Percentiles rank a stretch among this genome's conserved stretches.
Conservation (phyloP, 2,329 filamentous ascomycete species). For the Sporothrix phasma region DNA sequence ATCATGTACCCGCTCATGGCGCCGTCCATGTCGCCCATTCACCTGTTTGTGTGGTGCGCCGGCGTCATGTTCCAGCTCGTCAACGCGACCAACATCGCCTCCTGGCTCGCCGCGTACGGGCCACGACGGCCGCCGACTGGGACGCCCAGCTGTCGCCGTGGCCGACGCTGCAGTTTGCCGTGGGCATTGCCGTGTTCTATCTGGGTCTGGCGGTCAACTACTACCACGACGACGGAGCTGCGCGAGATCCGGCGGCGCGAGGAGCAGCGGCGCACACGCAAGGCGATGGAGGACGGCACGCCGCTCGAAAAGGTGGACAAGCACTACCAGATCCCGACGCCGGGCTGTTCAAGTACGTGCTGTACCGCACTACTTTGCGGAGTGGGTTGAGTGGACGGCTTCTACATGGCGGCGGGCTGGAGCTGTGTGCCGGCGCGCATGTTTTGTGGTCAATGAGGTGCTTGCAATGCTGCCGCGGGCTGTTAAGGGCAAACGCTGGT, state of each 20-base stretch:
- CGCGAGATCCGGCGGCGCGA: slow-evolving; percentile 74
- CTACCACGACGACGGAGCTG: slow-evolving; percentile 79
- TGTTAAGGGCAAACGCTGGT: slow-evolving; percentile 73
- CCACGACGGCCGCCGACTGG: slow-evolving; percentile 48
- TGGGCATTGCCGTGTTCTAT: slow-evolving; percentile 67
- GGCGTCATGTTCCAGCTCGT: slow-evolving; percentile 66
- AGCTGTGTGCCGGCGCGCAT: slow-evolving; percentile 63
- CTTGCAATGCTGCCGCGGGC: slow-evolving; percentile 85
- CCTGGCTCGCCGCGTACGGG: slow-evolving; percentile 79
- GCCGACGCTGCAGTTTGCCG: slow-evolving; percentile 36
- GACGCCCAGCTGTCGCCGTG: slow-evolving; percentile 28
- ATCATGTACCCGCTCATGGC: slow-evolving; percentile 72
- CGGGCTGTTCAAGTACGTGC: slow-evolving; percentile 70
- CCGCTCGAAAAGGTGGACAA: slow-evolving; percentile 48
- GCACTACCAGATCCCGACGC: slow-evolving; percentile 75
- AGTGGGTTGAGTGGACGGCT: slow-evolving; percentile 94
- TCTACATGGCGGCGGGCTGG: slow-evolving; percentile 63
- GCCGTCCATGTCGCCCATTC: slow-evolving; percentile 87
- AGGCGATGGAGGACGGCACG: slow-evolving; percentile 29
- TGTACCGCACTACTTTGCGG: slow-evolving; percentile 90
- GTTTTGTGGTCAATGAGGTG: slow-evolving; percentile 80
- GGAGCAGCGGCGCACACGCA: slow-evolving; percentile 44
- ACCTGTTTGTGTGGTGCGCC: slow-evolving; percentile 53
- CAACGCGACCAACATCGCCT: slow-evolving; percentile 69
- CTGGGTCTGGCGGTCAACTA: slow-evolving; percentile 71